These are phyloP conservation scores for Lignosus rhinocerotis DNA, from an alignment of 1,284 basidiomycete species.

Conservation along the genomic window DNA sequence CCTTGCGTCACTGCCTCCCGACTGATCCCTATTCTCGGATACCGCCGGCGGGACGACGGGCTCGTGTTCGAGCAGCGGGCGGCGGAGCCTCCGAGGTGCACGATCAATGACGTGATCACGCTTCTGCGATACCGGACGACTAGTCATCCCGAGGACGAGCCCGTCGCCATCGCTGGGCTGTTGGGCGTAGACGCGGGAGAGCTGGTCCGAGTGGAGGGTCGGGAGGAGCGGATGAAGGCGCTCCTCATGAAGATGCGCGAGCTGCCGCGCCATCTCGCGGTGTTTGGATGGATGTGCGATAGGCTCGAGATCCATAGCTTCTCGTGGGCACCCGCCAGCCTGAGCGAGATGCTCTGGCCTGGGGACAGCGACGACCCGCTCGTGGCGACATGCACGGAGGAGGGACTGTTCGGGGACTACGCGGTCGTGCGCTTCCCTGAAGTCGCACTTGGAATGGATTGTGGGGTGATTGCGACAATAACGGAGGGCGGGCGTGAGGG, in stretches of 20 bases:
- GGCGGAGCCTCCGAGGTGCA: not conserved
- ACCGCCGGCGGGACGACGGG: not conserved
- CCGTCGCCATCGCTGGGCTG: slow-evolving; percentile 10
- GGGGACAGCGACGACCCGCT: not conserved
- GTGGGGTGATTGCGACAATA: not conserved
- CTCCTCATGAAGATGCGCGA: not conserved
- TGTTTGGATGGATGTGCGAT: not conserved
- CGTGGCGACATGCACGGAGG: not conserved
- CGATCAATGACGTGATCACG: slow-evolving; percentile 1
- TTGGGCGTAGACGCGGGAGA: slow-evolving; percentile 2
- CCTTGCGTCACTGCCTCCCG: not conserved
- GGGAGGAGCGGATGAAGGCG: not conserved
- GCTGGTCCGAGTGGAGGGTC: not conserved
- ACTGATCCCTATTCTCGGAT: not conserved
- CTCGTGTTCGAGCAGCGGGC: not conserved
- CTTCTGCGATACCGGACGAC: slow-evolving; percentile 10
- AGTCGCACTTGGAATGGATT: not conserved
- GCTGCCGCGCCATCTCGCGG: not conserved
- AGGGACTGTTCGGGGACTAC: not conserved
- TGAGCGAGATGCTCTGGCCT: not conserved
- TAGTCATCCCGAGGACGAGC: slow-evolving; percentile 16
- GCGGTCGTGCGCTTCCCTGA: not conserved
- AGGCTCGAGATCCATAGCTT: not conserved
- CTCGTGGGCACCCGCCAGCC: not conserved
- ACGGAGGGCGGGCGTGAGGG: not conserved